These are phyloP conservation scores for Cadophora luteo-olivacea DNA, from an alignment of 2,329 filamentous ascomycete genomes.

Conservation along the genomic window DNA sequence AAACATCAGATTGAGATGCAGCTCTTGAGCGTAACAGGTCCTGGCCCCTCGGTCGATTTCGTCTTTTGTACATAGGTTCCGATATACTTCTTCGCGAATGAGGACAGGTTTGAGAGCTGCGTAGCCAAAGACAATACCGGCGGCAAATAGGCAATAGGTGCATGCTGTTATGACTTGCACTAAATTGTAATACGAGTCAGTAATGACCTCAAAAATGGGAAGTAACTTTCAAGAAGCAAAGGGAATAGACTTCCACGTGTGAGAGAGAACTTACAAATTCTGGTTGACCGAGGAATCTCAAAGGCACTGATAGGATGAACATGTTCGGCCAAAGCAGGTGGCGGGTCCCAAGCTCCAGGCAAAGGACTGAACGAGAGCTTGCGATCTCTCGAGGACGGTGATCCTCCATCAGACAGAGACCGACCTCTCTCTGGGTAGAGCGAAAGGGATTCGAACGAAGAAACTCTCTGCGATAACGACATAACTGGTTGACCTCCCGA, in stretches of 20 bases:
- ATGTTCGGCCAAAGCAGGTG: slow-evolving; percentile 25
- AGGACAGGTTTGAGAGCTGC: slow-evolving; percentile 84
- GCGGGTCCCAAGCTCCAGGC: slow-evolving; percentile 34
- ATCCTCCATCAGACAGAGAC: slow-evolving; percentile 29
- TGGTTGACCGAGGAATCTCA: slow-evolving; percentile 47
- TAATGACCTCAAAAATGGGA: slow-evolving; percentile 19
- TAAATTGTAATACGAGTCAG: slow-evolving; percentile 44
- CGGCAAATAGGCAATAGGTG: slow-evolving; percentile 76
- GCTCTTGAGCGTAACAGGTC: slow-evolving; percentile 65
- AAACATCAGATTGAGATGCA: slow-evolving; percentile 88
- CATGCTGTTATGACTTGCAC: slow-evolving; percentile 74
- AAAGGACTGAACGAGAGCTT: slow-evolving; percentile 41
- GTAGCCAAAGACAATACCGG: slow-evolving; percentile 84
- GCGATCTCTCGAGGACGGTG: slow-evolving; percentile 28
- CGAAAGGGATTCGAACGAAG: slow-evolving; percentile 38
- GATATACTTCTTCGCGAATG: slow-evolving; percentile 75
- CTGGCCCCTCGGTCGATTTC: slow-evolving; percentile 55
- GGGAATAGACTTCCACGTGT: background rate
- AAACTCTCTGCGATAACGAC: slow-evolving; percentile 39
- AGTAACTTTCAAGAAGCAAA: background rate
- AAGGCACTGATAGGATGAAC: slow-evolving; percentile 45
- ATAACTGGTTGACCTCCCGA: slow-evolving; percentile 21
- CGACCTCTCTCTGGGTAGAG: slow-evolving; percentile 33
- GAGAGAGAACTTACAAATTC: slow-evolving; percentile 41
- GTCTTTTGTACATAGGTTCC: slow-evolving; percentile 63